Evolutionary conservation across 2,329 filamentous ascomycete species (phyloP), one percentile per base, ranked within the genome.

Genomic region (Scedosporium minutisporum): DNA sequence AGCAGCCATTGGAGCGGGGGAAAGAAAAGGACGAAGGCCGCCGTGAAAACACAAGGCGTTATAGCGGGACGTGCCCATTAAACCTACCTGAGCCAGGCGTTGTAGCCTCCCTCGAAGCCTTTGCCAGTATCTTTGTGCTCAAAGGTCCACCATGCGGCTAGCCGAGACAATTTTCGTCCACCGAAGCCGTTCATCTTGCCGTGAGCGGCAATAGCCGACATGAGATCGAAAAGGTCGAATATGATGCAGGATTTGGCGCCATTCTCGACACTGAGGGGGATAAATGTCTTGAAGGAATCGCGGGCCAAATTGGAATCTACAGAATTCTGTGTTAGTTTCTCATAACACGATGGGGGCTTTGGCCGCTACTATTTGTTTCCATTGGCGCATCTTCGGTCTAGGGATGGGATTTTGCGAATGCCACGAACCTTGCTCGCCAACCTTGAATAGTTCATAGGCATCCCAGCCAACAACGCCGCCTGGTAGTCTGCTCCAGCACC

Each of bases 111-210:
- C 68, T 97, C 95, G 69, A 99, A 99, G 16, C 95, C 95, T 72
- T 89, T 93, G 51, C 89, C 90, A 6, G 87, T 87, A 72, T 97
- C 93, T 57, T 81, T 84, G 67, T 96, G 91, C 70, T 97, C 93
- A 72, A 99, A 99, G 1, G 93, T 92, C 95, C 95, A 99, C 95
- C 95, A 99, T 57, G 93, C 92, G 48, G 93, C 95, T 82, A 96
- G 91, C 67, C 95, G 86, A 9, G 95, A 97, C 62, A 99, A 82
- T 74, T 97, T 97, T 66, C 93, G 87, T 27, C 95, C 95, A 65
- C 92, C 91, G 66, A 99, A 85, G 53, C 95, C 95, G 73, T 99
- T 99, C 62, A 81, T 86, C 77, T 97, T 97, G 67, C 91, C 91
- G 70, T 97, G 91, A 14, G 95, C 95, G 41, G 95, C 93, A 68